A percentile compares a stretch with the other conserved stretches of the same genome.
Evolutionary conservation across 2,329 filamentous ascomycete species (phyloP).

Genomic region (Rutstroemia sp.): DNA sequence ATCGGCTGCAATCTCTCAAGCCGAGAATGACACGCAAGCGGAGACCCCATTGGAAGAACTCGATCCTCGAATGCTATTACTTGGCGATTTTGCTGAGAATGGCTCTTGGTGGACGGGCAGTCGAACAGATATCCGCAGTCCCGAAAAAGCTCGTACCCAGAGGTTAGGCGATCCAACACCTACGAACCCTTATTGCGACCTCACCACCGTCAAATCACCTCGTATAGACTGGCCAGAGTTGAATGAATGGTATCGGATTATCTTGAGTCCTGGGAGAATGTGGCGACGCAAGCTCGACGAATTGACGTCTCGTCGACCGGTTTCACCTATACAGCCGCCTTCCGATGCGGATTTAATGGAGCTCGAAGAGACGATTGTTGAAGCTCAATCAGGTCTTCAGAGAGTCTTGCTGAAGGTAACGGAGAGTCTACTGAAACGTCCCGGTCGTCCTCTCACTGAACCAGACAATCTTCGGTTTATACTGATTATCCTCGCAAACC

Average conservation of each 20-base stretch:
- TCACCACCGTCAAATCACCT: conserved; percentile 53
- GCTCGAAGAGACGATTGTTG: conserved; percentile 44
- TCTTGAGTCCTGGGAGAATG: conserved; percentile 58
- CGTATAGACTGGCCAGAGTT: conserved; percentile 69
- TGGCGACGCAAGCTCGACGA: conserved; percentile 58
- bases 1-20: conserved; percentile 17
- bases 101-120: conserved; percentile 74
- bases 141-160: conserved; percentile 29
- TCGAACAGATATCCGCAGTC: conserved; percentile 33
- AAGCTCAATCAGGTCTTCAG: conserved; percentile 63
- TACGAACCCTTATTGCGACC: conserved; percentile 19
- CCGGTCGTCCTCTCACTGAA: conserved; percentile 59
- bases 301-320: conserved; percentile 32
- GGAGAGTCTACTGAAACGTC: conserved; percentile 73
- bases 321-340: conserved; percentile 12
- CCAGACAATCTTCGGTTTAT: conserved; percentile 70
- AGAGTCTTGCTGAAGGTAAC: conserved; percentile 67
- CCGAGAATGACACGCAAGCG: conserved; percentile 28
- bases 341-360: conserved; percentile 28
- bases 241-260: conserved; percentile 64
- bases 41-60: conserved; percentile 45
- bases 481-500: conserved; percentile 71
- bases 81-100: conserved; percentile 74
- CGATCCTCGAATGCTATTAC: conserved; percentile 65
- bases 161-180: conserved; percentile 13